Percentiles rank a stretch among this genome's conserved stretches.
phyloP scores from a whole-genome alignment of 2,329 filamentous ascomycete species.

The Fusarium mangiferae region DNA sequence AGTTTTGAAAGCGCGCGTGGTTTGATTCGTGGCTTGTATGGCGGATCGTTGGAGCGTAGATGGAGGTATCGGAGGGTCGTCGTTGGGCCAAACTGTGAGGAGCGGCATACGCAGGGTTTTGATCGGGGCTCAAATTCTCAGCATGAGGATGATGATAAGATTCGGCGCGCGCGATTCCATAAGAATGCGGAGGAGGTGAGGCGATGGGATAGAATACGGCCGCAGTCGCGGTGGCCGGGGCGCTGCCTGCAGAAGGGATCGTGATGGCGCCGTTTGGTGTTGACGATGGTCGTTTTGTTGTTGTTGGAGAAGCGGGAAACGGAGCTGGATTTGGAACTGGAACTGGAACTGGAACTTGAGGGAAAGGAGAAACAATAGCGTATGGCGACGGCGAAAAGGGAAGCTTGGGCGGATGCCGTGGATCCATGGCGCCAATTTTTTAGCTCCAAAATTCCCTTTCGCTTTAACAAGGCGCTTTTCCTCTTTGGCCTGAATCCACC shows the following conservation, averaged over 20 bases:
- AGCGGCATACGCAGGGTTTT: slow-evolving; percentile 46
- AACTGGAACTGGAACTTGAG: slow-evolving; percentile 4
- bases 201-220: slow-evolving; percentile 6
- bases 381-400: slow-evolving; percentile 47
- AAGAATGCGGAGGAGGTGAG: slow-evolving; percentile 18
- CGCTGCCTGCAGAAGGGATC: slow-evolving; percentile 22
- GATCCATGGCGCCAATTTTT: slow-evolving; percentile 49
- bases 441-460: slow-evolving; percentile 49
- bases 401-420: slow-evolving; percentile 48
- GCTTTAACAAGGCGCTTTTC: slow-evolving; percentile 4
- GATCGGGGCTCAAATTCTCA: slow-evolving; percentile 39
- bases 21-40: slow-evolving; percentile 47
- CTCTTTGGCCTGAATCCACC: slow-evolving; percentile 1
- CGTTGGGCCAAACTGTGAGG: slow-evolving; percentile 46
- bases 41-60: slow-evolving; percentile 50
- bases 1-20: slow-evolving; percentile 56
- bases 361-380: slow-evolving; percentile 46
- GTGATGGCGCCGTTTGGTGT: slow-evolving; percentile 19
- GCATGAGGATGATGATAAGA: slow-evolving; percentile 32
- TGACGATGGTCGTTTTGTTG: slow-evolving; percentile 29
- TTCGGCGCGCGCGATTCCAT: slow-evolving; percentile 33
- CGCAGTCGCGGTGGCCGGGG: slow-evolving; percentile 23
- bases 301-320: slow-evolving; percentile 31
- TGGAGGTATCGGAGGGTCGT: slow-evolving; percentile 57
- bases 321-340: not conserved